These are phyloP conservation scores for Fusarium sp. DNA, from an alignment of 2,329 filamentous ascomycete species.

Conservation along the genomic window DNA sequence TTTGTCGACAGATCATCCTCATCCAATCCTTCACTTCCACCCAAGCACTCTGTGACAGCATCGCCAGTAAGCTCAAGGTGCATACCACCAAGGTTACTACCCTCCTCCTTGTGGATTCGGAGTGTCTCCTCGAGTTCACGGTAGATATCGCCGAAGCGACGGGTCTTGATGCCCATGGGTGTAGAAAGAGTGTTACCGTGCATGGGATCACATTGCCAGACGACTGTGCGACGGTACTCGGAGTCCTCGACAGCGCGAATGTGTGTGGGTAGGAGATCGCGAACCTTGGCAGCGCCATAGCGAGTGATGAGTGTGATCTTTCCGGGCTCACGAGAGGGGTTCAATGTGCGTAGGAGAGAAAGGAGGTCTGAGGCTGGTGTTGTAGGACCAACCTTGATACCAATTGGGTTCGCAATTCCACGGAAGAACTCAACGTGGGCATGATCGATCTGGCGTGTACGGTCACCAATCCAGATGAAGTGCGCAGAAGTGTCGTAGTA, in stretches of 20 bases:
- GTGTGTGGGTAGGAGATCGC: conserved; percentile 80
- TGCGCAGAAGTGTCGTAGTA: conserved; percentile 97
- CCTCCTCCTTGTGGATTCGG: conserved; percentile 83
- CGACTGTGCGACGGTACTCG: conserved; percentile 74
- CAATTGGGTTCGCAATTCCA: conserved; percentile 94
- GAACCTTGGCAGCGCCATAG: conserved; percentile 85
- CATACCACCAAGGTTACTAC: conserved; percentile 90
- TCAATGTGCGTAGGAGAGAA: conserved; percentile 83
- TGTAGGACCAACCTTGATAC: conserved; percentile 93
- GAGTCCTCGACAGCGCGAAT: conserved; percentile 89
- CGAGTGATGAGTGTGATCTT: conserved; percentile 97
- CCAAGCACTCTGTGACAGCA: conserved; percentile 94
- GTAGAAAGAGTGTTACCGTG: conserved; percentile 84
- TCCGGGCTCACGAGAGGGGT: conserved; percentile 83
- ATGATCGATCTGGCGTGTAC: conserved; percentile 91
- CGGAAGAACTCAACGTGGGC: conserved; percentile 98
- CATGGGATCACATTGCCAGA: conserved; percentile 99
- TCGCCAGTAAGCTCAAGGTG: conserved; percentile 97
- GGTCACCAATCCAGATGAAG: conserved; percentile 98
- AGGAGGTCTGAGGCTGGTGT: conserved; percentile 83
- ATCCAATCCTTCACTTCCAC: conserved; percentile 85
- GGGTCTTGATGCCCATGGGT: conserved; percentile 86
- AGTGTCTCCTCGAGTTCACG: conserved; percentile 87
- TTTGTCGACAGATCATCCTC: conserved; percentile 91
- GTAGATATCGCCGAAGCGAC: conserved; percentile 91